phyloP scores from a whole-genome alignment of 2,329 filamentous ascomycete genomes.

The Peltaster fructicola region DNA sequence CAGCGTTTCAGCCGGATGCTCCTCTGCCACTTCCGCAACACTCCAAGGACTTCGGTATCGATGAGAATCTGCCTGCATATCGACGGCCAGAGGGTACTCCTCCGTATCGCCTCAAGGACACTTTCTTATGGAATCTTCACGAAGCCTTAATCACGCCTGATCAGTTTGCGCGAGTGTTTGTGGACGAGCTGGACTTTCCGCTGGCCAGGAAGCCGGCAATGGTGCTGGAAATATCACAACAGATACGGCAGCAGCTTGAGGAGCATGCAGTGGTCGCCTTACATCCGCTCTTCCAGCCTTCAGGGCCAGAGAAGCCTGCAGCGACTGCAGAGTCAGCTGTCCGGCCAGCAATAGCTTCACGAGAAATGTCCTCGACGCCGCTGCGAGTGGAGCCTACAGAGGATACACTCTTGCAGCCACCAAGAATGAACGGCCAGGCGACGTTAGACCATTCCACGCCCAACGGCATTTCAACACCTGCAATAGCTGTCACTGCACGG shows the following conservation, averaged over 20 bases:
- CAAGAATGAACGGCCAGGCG: slow-evolving; percentile 33
- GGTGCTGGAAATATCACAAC: slow-evolving; percentile 69
- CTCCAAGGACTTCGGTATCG: slow-evolving; percentile 38
- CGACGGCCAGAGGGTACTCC: slow-evolving; percentile 61
- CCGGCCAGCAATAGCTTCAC: slow-evolving; percentile 20
- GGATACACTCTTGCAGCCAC: slow-evolving; percentile 20
- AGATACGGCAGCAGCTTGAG: slow-evolving; percentile 87
- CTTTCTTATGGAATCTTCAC: slow-evolving; percentile 96
- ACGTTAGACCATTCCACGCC: too few relatives aligned
- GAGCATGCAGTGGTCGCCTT: slow-evolving; percentile 91
- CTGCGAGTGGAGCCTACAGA: slow-evolving; percentile 14
- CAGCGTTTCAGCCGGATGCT: slow-evolving; percentile 51
- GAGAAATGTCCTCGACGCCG: slow-evolving; percentile 32
- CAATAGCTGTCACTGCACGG: slow-evolving; percentile 53
- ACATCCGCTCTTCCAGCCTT: slow-evolving; percentile 74
- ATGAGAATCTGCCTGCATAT: slow-evolving; percentile 62
- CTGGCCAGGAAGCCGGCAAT: slow-evolving; percentile 44
- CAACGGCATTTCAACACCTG: slow-evolving; percentile 25
- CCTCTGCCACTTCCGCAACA: slow-evolving; percentile 47
- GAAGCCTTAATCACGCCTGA: slow-evolving; percentile 89
- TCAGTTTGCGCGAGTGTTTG: slow-evolving; percentile 78
- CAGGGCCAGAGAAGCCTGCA: slow-evolving; percentile 10
- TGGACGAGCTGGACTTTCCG: slow-evolving; percentile 84
- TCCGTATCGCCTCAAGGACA: slow-evolving; percentile 76
- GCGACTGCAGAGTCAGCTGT: slow-evolving; percentile 5